These are phyloP conservation scores for Eragrostis tef DNA, from an alignment of 202 grass and related monocot species.

Conservation along the genomic window DNA sequence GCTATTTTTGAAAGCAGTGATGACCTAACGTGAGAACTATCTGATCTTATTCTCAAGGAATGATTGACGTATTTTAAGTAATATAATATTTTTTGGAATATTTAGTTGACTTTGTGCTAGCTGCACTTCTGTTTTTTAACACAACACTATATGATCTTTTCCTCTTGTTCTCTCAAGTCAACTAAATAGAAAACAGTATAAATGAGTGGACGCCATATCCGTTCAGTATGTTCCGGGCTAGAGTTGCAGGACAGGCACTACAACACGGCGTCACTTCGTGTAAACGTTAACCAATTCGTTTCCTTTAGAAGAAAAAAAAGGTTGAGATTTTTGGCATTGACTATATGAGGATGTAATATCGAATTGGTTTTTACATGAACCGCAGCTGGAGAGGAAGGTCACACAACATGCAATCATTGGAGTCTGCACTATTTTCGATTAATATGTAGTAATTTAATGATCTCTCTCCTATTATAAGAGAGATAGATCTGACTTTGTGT, in stretches of 20 bases:
- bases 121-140: background rate
- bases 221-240: background rate
- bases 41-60: background rate
- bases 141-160: background rate
- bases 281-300: no score
- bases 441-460: no score
- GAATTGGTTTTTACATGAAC: no score
- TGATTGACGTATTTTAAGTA: background rate
- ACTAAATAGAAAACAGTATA: background rate
- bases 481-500: no score
- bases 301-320: no score
- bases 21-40: background rate
- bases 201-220: no score
- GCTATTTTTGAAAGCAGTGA: background rate
- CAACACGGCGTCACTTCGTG: no score
- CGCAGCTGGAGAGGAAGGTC: no score
- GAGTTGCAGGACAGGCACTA: background rate
- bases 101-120: background rate
- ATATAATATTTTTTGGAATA: background rate
- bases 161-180: slow-evolving; percentile 3
- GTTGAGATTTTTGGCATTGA: background rate
- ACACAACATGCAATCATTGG: no score
- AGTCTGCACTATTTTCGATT: no score
- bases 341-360: background rate
- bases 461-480: no score